phyloP scores from a whole-genome alignment of 495 filamentous ascomycete species.

The Lophium mytilinum region DNA sequence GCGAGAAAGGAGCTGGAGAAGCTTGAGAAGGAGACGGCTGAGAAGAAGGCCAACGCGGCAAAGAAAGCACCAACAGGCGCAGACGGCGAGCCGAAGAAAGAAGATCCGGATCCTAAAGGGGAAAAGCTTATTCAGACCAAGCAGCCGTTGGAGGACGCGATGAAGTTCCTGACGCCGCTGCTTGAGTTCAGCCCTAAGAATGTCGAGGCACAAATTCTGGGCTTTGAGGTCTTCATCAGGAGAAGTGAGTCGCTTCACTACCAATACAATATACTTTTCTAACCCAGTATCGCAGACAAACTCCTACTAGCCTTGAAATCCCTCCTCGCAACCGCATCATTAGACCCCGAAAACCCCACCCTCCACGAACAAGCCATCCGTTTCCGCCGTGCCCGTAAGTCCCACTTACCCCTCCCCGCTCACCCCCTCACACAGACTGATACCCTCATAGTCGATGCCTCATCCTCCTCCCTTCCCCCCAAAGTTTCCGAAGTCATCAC shows the following conservation, averaged over 20 bases:
- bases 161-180: constrained; percentile 75
- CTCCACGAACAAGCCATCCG: constrained; percentile 67
- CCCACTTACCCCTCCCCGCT: neutral
- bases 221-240: constrained; percentile 83
- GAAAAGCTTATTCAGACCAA: constrained; percentile 66
- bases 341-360: constrained; percentile 64
- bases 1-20: constrained; percentile 87
- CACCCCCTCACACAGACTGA: neutral
- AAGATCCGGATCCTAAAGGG: constrained; percentile 81
- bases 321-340: constrained; percentile 59
- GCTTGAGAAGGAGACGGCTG: constrained; percentile 68
- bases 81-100: constrained; percentile 55
- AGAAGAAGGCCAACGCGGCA: constrained; percentile 70
- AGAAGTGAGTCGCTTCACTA: constrained; percentile 48
- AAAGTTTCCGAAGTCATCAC: constrained; percentile 60
- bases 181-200: constrained; percentile 76
- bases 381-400: constrained; percentile 52
- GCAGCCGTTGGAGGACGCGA: constrained; percentile 74
- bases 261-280: constrained; percentile 7
- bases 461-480: constrained; percentile 47
- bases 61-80: constrained; percentile 41
- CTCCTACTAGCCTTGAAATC: constrained; percentile 78
- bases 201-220: constrained; percentile 72
- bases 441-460: constrained; percentile 39
- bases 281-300: constrained; percentile 54